A percentile compares a stretch with the other conserved stretches of the same genome.
Conservation (phyloP, 1,284 basidiomycete genomes). For the Chalciporus sp. region DNA sequence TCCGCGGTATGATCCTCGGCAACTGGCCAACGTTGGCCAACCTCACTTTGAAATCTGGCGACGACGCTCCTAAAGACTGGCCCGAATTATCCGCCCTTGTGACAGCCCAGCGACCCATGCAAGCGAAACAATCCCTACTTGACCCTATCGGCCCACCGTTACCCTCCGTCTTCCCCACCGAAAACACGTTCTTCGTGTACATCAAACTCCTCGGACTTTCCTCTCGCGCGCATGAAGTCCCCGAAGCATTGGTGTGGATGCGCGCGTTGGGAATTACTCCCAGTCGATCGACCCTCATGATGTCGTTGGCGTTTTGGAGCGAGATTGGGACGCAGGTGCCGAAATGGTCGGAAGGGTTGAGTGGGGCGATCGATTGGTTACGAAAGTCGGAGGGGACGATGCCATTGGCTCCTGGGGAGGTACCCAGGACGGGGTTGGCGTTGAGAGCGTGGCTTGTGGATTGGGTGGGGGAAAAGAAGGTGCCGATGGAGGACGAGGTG, state of each 20-base stretch:
- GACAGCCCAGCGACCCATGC: conserved; percentile 10
- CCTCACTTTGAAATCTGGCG: conserved; percentile 13
- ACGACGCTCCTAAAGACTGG: conserved; percentile 24
- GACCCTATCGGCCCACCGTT: conserved; percentile 22
- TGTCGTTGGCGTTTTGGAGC: conserved; percentile 69
- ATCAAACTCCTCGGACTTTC: conserved; percentile 63
- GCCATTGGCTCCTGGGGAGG: background rate
- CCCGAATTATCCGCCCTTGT: conserved; percentile 21
- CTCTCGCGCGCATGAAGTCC: conserved; percentile 57
- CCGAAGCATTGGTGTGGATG: conserved; percentile 81
- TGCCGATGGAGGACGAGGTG: conserved; percentile 49
- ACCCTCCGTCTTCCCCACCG: conserved; percentile 50
- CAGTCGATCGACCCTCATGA: conserved; percentile 53
- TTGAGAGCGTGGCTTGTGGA: conserved; percentile 63
- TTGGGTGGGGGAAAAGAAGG: conserved; percentile 63
- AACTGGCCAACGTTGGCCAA: conserved; percentile 44
- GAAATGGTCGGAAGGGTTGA: conserved; percentile 48
- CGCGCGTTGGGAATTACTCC: conserved; percentile 58
- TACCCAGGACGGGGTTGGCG: conserved; percentile 26
- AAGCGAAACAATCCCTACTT: background rate
- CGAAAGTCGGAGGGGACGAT: conserved; percentile 25
- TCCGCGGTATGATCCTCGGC: conserved; percentile 52
- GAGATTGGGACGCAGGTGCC: conserved; percentile 68
- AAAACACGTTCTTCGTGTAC: conserved; percentile 59
- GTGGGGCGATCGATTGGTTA: conserved; percentile 43